Evolutionary conservation across 2,329 filamentous ascomycete species (phyloP), one percentile per base, ranked within the genome.

Genomic region (Diaporthe capsici): DNA sequence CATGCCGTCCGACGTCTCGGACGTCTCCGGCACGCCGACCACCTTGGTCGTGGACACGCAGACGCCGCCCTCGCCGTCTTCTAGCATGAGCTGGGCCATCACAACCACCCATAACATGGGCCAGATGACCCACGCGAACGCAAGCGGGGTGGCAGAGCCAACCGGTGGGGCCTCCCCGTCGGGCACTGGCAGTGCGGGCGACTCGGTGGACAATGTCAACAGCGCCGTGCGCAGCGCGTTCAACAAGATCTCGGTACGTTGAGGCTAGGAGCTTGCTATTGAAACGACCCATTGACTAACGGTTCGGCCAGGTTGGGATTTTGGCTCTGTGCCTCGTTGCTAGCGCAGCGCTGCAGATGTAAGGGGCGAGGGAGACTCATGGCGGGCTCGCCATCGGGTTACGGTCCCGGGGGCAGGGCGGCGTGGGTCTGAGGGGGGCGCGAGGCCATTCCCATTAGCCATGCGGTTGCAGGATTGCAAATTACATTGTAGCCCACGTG

Each of bases 1-100:
- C 53, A 61, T 76, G 51, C 75, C 75, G 37, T 75, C 67, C 12
- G 72, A 76, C 28, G 39, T 76, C 42, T 57, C 67, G 42, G 60
- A 51, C 44, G 72, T 73, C 7, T 61, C 75, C 17, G 71, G 67
- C 37, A 68, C 71, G 34, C 75, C 75, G 15, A 55, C 51, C 17
- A 75, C 67, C 17, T 70, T 76, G 42, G 68, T 76, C 25, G 25
- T 71, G 8, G 75, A 76, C 68, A 76, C 75, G 4, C 58, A 58
- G 63, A 53, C 44, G 17, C 53, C 55, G 5, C 71, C 55, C 34
- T 42, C 15, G 25, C 74, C 71, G 1, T 73, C 60, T 42, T 55
- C 71, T 7, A 55, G 71, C 34, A 39, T 53, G 71, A 60, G 57
- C 25, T 72, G 71, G 71, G 47, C 58, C 12, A 55, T 65, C n/a